Evolutionary conservation across 108 stramenopile species (phyloP).

Genomic region (Seminavis robusta): DNA sequence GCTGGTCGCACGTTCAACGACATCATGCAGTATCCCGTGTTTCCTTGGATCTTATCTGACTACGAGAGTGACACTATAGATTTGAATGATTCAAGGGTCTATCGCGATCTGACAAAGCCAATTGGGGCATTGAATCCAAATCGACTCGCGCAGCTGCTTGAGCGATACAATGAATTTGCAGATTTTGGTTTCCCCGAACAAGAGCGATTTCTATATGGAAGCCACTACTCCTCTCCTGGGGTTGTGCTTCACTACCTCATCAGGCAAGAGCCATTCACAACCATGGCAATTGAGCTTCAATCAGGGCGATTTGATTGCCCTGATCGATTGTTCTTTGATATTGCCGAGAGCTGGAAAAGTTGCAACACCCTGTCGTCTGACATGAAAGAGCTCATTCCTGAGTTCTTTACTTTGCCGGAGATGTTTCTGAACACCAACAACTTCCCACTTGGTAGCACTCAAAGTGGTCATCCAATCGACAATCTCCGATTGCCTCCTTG

Average conservation of each 20-base stretch:
- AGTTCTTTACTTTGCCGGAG: slow-evolving; percentile 89
- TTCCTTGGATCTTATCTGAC: slow-evolving; percentile 95
- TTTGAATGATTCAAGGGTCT: slow-evolving; percentile 69
- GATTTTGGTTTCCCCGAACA: slow-evolving; percentile 67
- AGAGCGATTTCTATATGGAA: slow-evolving; percentile 88
- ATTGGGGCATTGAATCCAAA: slow-evolving; percentile 90
- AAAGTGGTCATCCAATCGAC: slow-evolving; percentile 62
- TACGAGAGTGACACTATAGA: slow-evolving; percentile 76
- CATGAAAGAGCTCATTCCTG: slow-evolving; percentile 93
- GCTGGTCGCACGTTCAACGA: slow-evolving; percentile 95
- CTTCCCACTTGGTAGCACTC: slow-evolving; percentile 85
- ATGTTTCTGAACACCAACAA: slow-evolving; percentile 84
- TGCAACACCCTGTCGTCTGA: slow-evolving; percentile 79
- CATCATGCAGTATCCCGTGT: slow-evolving; percentile 94
- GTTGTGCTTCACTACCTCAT: slow-evolving; percentile 80
- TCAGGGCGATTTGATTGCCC: slow-evolving; percentile 94
- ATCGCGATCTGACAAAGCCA: slow-evolving; percentile 91
- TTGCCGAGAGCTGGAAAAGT: slow-evolving; percentile 68
- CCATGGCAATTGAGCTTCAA: slow-evolving; percentile 88
- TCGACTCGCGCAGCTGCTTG: slow-evolving; percentile 61
- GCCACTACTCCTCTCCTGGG: slow-evolving; percentile 94
- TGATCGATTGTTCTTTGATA: slow-evolving; percentile 89
- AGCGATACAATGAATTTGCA: slow-evolving; percentile 73
- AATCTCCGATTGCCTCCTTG: slow-evolving; percentile 96
- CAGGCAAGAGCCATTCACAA: slow-evolving; percentile 86